Conservation (phyloP, 2,329 filamentous ascomycete genomes). For the Fusarium hostae region DNA sequence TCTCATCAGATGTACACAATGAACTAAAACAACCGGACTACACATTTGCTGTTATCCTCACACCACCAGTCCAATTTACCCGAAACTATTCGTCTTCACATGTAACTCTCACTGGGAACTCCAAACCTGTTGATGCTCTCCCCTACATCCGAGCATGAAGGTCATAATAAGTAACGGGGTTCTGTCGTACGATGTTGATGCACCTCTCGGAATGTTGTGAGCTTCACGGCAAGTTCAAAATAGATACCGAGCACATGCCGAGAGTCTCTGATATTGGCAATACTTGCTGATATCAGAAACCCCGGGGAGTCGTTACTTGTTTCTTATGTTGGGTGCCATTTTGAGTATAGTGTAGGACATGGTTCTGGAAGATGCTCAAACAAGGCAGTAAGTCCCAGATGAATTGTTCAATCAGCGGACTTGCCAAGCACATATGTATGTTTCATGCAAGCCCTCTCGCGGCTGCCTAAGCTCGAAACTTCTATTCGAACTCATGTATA, state of each 20-base stretch:
- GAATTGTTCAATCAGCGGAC: background rate
- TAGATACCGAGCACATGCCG: background rate
- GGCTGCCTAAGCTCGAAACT: background rate
- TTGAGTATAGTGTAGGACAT: background rate
- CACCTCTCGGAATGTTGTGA: background rate
- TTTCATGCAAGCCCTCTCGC: background rate
- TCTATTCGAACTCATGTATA: background rate
- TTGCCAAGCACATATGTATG: background rate
- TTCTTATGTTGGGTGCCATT: background rate
- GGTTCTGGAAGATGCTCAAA: background rate
- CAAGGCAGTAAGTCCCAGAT: background rate
- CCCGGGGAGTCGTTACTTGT: background rate
- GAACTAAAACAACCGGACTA: accelerated
- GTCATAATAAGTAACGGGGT: too few species aligned
- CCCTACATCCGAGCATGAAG: background rate
- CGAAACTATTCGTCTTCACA: background rate
- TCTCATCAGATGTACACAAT: background rate
- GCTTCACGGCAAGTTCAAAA: background rate
- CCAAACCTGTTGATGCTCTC: too few species aligned
- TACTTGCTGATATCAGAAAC: background rate
- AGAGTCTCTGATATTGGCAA: background rate
- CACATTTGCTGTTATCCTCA: too few species aligned
- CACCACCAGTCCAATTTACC: background rate
- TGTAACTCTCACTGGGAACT: background rate
- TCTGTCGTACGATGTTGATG: background rate